These are phyloP conservation scores for Sisymbrium irio DNA, from an alignment of 345 rosid genomes.

Conservation along the genomic window DNA sequence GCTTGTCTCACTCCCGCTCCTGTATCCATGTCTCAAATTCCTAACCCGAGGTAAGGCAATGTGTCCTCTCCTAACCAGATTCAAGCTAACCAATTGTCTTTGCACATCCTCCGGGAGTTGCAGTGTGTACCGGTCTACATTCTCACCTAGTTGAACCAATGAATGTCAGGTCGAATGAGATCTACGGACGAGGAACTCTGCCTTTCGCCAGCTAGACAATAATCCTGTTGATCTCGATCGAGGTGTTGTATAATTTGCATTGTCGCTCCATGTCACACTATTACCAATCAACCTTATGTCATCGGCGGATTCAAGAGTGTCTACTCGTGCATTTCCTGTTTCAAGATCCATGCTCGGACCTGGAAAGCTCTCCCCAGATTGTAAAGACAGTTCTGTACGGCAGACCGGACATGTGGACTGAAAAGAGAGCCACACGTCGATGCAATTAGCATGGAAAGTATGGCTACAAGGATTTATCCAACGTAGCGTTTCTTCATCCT, in stretches of 20 bases:
- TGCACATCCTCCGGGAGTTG: conserved; percentile 62
- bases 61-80: conserved; percentile 39
- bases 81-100: conserved; percentile 35
- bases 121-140: conserved; percentile 60
- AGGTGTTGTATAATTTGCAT: conserved; percentile 28
- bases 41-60: conserved; percentile 51
- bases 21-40: conserved; percentile 55
- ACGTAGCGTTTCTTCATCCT: conserved; percentile 65
- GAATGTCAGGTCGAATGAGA: conserved; percentile 69
- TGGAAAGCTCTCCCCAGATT: conserved; percentile 23
- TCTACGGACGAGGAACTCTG: conserved; percentile 41
- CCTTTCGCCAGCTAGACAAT: conserved; percentile 37
- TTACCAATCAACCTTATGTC: conserved; percentile 19
- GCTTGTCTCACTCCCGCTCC: conserved; percentile 31
- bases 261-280: neutral
- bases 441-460: conserved; percentile 65
- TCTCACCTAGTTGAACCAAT: conserved; percentile 48
- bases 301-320: neutral
- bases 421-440: conserved; percentile 66
- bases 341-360: conserved; percentile 29
- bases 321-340: conserved; percentile 1
- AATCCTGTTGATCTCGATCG: conserved; percentile 57
- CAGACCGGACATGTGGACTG: conserved; percentile 76
- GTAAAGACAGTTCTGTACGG: conserved; percentile 41
- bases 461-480: conserved; percentile 73